Base-by-base conservation (phyloP, 306 rosid species). In the Albizia julibrissin region DNA sequence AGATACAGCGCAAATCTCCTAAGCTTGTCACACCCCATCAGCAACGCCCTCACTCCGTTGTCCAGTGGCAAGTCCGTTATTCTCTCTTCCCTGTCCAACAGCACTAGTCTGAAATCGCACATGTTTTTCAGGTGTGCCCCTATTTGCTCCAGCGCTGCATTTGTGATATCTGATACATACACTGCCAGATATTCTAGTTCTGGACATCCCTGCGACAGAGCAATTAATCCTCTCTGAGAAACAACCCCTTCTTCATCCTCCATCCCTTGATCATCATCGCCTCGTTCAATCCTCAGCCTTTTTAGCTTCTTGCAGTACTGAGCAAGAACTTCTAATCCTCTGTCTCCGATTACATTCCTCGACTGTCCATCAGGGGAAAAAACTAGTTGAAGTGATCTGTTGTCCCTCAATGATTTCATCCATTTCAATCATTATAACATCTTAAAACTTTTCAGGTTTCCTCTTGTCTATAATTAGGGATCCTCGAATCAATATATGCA, bases 251-350 rank as follows among this genome's bases (percentile, higher is more conserved):
- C 97, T 85, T 89, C 98, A 58, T 93, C 97, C 86, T 95, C 99
- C 94, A 93, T 85, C 74, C 86, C 98, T 76, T 86, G 97, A 69
- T 91, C 98, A 72, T 95, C 99, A n/a, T 84, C 99, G 18, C 98
- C 99, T 39, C 97, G 86, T 82, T 95, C 99, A 26, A 95, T 95
- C 84, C 99, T 92, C 34, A 95, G 99, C 87, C 98, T 88, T 82
- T 76, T 93, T 33, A 95, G 86, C 84, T 56, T 88, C 90, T 80
- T 91, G 85, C 99, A 95, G 72, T 80, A 69, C 39, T 43, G 91
- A 42, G 90, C 93, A 54, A 95, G 93, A 80, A 93, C 94, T 85
- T 91, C 98, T 59, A 95, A 82, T 67, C 99, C 99, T 86, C 95
- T 91, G 65, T 95, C 98, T 71, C 99, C 99, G 72, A 95, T 91